phyloP scores from a whole-genome alignment of 805 yeast genomes.

The Metschnikowia baotianmanensis region DNA sequence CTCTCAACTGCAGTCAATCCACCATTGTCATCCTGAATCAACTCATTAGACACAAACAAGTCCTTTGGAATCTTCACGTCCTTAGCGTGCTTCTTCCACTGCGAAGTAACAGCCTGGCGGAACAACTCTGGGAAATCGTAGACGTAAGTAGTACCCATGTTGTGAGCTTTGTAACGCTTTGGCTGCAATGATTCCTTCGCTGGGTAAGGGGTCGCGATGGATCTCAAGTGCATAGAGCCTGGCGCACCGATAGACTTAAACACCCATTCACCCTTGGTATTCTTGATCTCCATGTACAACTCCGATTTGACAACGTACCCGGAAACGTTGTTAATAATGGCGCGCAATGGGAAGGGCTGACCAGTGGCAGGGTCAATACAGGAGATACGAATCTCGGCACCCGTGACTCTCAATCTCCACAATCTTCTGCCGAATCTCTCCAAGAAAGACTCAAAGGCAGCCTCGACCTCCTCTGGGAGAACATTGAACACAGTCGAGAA shows the following conservation, averaged over 20 bases:
- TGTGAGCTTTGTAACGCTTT: conserved; percentile 96
- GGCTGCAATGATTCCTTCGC: conserved; percentile 98
- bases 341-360: conserved; percentile 91
- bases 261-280: conserved; percentile 92
- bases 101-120: conserved; percentile 83
- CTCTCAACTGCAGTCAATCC: conserved; percentile 84
- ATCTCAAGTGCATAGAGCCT: conserved; percentile 96
- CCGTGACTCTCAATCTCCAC: conserved; percentile 94
- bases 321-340: conserved; percentile 91
- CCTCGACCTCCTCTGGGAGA: conserved; percentile 93
- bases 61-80: conserved; percentile 67
- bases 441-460: conserved; percentile 95
- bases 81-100: conserved; percentile 73
- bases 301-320: conserved; percentile 97
- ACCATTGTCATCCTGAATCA: conserved; percentile 78
- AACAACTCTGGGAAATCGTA: conserved; percentile 99
- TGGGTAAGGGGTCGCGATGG: conserved; percentile 94
- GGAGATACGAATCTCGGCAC: conserved; percentile 96
- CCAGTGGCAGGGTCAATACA: conserved; percentile 88
- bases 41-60: conserved; percentile 73
- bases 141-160: conserved; percentile 96
- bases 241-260: conserved; percentile 94
- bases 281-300: conserved; percentile 90
- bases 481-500: conserved; percentile 95
- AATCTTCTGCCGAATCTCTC: conserved; percentile 96